A percentile compares a stretch with the other conserved stretches of the same genome.
Evolutionary conservation across 805 yeast species (phyloP).

Genomic region (Candida yuanshanica): DNA sequence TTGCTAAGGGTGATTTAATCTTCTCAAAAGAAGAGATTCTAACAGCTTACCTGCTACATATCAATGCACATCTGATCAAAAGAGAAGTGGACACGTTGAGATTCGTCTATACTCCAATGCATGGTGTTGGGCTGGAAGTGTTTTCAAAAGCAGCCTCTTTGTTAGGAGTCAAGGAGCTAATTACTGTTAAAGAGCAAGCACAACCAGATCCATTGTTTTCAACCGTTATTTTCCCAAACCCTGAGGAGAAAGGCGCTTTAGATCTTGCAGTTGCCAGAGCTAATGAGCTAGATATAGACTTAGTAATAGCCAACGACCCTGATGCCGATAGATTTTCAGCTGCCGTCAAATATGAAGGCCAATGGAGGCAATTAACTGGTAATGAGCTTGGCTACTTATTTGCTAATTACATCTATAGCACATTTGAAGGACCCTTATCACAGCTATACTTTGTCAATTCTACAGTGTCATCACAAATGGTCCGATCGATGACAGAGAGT

Average conservation of each 20-base stretch:
- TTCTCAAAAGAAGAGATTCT: slow-evolving; percentile 39
- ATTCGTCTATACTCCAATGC: slow-evolving; percentile 90
- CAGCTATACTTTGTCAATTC: slow-evolving; percentile 67
- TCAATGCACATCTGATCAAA: slow-evolving; percentile 31
- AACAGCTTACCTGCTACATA: slow-evolving; percentile 32
- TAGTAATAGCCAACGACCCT: slow-evolving; percentile 90
- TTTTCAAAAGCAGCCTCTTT: slow-evolving; percentile 37
- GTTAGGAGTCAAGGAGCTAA: slow-evolving; percentile 30
- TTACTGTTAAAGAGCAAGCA: slow-evolving; percentile 57
- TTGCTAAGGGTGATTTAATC: slow-evolving; percentile 25
- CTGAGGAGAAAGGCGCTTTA: slow-evolving; percentile 92
- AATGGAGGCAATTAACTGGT: slow-evolving; percentile 82
- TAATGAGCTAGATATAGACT: slow-evolving; percentile 34
- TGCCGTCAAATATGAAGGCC: slow-evolving; percentile 46
- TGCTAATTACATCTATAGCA: slow-evolving; percentile 51
- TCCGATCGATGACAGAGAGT: slow-evolving; percentile 57
- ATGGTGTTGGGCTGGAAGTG: slow-evolving; percentile 81
- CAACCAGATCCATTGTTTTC: slow-evolving; percentile 81
- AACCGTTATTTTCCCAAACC: slow-evolving; percentile 88
- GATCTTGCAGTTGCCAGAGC: slow-evolving; percentile 65
- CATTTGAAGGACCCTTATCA: slow-evolving; percentile 21
- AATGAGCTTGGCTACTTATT: slow-evolving; percentile 86
- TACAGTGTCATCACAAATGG: slow-evolving; percentile 86
- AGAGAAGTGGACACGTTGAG: slow-evolving; percentile 23
- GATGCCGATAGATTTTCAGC: slow-evolving; percentile 93